Conservation (phyloP, 352 stramenopile species). For the Aphanomyces invadans region DNA sequence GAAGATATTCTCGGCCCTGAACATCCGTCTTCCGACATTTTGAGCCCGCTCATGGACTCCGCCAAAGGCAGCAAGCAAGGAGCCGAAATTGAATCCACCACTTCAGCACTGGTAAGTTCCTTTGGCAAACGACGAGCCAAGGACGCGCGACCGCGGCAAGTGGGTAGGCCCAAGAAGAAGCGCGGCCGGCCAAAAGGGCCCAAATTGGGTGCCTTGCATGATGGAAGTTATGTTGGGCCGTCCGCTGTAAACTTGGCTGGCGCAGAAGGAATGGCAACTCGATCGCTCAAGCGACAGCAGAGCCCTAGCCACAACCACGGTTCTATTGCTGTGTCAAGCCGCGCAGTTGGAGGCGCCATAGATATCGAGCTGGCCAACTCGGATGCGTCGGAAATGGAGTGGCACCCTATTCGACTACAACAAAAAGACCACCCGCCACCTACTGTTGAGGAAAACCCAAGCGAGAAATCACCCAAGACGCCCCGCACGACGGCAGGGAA, state of each 20-base stretch:
- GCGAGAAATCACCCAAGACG: neutral
- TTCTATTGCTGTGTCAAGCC: neutral
- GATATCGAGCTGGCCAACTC: neutral
- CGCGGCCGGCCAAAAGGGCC: neutral
- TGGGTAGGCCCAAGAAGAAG: conserved; percentile 2
- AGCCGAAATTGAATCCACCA: neutral
- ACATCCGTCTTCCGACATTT: neutral
- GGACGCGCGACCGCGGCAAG: neutral
- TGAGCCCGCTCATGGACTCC: neutral
- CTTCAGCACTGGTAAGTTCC: neutral
- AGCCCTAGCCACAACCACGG: too few relatives aligned
- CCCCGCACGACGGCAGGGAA: neutral
- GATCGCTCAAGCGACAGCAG: neutral
- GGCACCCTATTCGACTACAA: neutral
- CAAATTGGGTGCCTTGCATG: too few relatives aligned
- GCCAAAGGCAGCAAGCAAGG: neutral
- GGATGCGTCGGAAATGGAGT: neutral
- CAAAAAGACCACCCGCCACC: neutral
- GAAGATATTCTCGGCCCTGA: conserved; percentile 9
- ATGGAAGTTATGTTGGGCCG: too few relatives aligned
- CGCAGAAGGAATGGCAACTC: neutral
- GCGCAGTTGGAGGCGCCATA: neutral
- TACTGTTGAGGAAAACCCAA: neutral
- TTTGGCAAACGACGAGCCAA: neutral
- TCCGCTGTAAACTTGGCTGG: too few relatives aligned